These are phyloP conservation scores for Tetraselmis chui DNA, from an alignment of 139 green algal species.

Conservation along the genomic window DNA sequence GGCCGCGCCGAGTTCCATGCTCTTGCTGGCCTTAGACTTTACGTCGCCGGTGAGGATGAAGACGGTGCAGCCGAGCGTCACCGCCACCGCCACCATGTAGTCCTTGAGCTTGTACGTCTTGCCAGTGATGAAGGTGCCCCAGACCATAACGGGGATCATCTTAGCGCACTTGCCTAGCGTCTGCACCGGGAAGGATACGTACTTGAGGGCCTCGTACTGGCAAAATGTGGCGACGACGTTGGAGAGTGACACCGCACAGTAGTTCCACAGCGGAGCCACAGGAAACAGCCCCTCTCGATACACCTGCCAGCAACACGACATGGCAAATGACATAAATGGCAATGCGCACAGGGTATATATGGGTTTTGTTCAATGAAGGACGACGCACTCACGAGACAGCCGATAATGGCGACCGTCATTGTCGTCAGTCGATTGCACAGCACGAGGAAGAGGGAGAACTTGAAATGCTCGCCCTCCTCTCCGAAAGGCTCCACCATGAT, in stretches of 20 bases:
- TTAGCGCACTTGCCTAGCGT: slow-evolving; percentile 65
- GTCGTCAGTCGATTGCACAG: slow-evolving; percentile 40
- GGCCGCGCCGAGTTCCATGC: slow-evolving; percentile 5
- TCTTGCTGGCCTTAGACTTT: slow-evolving; percentile 30
- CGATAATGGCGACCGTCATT: slow-evolving; percentile 7
- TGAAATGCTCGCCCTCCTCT: slow-evolving; percentile 25
- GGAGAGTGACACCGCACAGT: slow-evolving; percentile 62
- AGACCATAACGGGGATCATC: slow-evolving; percentile 97
- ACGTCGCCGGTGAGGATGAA: slow-evolving; percentile 32
- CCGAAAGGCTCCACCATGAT: slow-evolving; percentile 21
- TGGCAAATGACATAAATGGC: too few species aligned
- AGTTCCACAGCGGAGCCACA: slow-evolving; percentile 67
- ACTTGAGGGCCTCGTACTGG: slow-evolving; percentile 52
- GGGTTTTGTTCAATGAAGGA: too few species aligned
- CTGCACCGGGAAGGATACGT: slow-evolving; percentile 52
- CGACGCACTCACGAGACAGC: slow-evolving; percentile 7
- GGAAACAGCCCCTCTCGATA: slow-evolving; percentile 37
- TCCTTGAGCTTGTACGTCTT: slow-evolving; percentile 72
- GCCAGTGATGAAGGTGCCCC: slow-evolving; percentile 82
- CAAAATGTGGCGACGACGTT: slow-evolving; percentile 49
- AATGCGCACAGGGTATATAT: too few species aligned
- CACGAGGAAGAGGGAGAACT: slow-evolving; percentile 39
- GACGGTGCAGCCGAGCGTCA: slow-evolving; percentile 32
- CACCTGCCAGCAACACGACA: too few species aligned
- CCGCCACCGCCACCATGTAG: slow-evolving; percentile 25